Conservation (phyloP, 176 grass and related monocot genomes). For the Microstegium vimineum region DNA sequence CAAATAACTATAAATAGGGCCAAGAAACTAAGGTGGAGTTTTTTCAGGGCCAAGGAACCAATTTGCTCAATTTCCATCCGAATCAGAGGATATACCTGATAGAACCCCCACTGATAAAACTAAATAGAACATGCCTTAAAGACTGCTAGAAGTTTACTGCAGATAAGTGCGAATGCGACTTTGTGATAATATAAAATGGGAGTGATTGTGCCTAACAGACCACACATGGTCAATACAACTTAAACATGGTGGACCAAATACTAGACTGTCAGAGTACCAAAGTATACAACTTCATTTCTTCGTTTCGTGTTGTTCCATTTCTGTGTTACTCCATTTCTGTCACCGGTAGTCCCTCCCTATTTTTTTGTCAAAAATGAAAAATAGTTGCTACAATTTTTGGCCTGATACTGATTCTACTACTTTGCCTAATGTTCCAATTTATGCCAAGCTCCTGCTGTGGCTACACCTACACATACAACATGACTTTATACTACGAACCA, state of each 20-base stretch:
- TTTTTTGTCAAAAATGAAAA: background rate
- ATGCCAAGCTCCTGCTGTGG: background rate
- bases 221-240: background rate
- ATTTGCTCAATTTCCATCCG: no score
- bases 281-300: background rate
- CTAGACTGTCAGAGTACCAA: background rate
- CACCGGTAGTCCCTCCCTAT: background rate
- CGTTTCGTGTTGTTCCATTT: background rate
- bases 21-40: no score
- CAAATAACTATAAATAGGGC: no score
- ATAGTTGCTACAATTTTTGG: background rate
- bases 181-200: background rate
- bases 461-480: background rate
- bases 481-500: background rate
- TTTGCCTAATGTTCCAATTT: conserved; percentile 5
- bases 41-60: no score
- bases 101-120: background rate
- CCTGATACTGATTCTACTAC: background rate
- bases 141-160: background rate
- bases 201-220: background rate
- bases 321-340: no score
- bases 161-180: background rate
- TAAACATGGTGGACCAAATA: background rate
- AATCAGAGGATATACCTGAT: background rate
- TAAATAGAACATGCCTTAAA: background rate